Evolutionary conservation across 225 moss, liverwort and hornwort genomes (phyloP).

Genomic region (Antitrichia curtipendula): DNA sequence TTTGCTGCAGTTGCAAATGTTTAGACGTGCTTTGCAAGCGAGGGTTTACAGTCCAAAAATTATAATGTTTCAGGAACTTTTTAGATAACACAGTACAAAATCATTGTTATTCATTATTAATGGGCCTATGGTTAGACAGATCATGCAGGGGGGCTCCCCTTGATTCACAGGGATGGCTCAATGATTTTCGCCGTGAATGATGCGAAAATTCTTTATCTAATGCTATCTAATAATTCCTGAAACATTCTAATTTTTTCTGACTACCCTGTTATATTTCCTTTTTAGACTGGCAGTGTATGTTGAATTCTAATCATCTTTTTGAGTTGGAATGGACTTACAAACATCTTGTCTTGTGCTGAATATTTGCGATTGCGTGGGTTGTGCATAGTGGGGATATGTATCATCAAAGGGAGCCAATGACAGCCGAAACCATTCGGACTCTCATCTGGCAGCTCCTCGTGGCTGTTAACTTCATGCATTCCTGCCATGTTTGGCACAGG

Average conservation of each 20-base stretch:
- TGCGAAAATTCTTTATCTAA: neutral
- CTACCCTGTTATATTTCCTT: neutral
- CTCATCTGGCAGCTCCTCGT: slow-evolving; percentile 85
- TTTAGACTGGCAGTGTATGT: neutral
- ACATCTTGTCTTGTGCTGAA: neutral
- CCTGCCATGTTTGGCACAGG: slow-evolving; percentile 98
- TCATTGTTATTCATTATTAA: too few relatives aligned
- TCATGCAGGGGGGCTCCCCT: neutral
- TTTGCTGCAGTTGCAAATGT: neutral
- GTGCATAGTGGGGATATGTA: slow-evolving; percentile 74
- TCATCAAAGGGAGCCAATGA: slow-evolving; percentile 51
- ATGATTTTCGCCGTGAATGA: neutral
- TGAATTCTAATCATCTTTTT: neutral
- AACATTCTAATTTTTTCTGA: neutral
- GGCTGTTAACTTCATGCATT: slow-evolving; percentile 69
- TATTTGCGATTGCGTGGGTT: neutral
- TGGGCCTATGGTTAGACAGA: neutral
- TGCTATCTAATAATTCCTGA: neutral
- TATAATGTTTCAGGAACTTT: neutral
- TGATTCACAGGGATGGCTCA: neutral
- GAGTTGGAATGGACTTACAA: neutral
- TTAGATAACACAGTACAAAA: neutral
- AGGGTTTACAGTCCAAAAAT: neutral
- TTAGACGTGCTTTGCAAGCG: neutral
- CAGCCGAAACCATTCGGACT: slow-evolving; percentile 51